A percentile compares a stretch with the other conserved stretches of the same genome.
Evolutionary conservation across 1,284 basidiomycete genomes (phyloP).

Genomic region (Thecaphora thlaspeos): DNA sequence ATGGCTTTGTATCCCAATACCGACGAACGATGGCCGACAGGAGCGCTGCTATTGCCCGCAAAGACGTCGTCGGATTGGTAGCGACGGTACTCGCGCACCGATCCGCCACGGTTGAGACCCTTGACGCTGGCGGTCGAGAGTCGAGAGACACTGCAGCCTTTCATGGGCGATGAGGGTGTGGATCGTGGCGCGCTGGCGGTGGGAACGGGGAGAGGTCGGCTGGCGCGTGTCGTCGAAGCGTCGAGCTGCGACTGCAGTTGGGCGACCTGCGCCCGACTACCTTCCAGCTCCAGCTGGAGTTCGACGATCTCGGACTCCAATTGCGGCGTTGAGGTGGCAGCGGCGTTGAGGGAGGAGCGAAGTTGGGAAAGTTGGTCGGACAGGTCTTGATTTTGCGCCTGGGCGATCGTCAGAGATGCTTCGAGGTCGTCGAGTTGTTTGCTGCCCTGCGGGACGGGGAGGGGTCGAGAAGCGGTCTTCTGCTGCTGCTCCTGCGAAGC

Average conservation of each 20-base stretch:
- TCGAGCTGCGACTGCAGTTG: constrained; percentile 23
- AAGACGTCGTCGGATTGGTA: constrained; percentile 8
- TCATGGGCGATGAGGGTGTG: constrained; percentile 18
- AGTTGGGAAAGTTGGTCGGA: neutral
- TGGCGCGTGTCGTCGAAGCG: constrained; percentile 7
- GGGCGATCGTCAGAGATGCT: neutral
- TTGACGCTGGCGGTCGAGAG: constrained; percentile 1
- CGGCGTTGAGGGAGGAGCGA: neutral
- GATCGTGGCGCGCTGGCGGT: constrained; percentile 2
- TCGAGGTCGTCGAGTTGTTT: neutral
- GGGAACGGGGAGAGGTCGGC: constrained; percentile 17
- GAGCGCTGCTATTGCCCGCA: constrained; percentile 5
- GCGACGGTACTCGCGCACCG: constrained; percentile 41
- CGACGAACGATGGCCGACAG: constrained; percentile 9
- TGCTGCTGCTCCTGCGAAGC: no score
- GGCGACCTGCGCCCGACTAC: constrained; percentile 8
- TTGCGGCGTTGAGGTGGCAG: no score
- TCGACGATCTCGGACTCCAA: neutral
- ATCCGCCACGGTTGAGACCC: constrained; percentile 30
- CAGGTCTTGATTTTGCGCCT: neutral
- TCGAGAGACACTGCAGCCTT: constrained; percentile 12
- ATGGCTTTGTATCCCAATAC: constrained; percentile 10
- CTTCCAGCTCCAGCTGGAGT: constrained; percentile 10
- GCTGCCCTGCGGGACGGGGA: neutral
- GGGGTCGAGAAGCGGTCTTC: neutral